These are phyloP conservation scores for Haplosporangium sp. DNA, from an alignment of 371 early-diverging fungal genomes.

Conservation along the genomic window DNA sequence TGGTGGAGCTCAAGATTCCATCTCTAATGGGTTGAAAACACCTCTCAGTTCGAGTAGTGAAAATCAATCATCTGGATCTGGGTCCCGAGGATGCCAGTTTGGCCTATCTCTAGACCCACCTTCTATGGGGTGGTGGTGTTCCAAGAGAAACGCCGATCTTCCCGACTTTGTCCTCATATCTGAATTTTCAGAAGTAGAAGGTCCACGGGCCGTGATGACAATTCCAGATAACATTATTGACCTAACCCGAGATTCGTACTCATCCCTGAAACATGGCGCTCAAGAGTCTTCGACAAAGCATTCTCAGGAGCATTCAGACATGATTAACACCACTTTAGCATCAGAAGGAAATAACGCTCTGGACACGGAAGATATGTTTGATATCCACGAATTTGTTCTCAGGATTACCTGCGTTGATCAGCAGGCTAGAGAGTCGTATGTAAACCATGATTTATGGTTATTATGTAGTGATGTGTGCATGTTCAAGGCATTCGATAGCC, in stretches of 20 bases:
- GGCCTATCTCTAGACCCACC: slow-evolving; percentile 21
- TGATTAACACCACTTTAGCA: slow-evolving; percentile 22
- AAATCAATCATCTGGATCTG: not conserved
- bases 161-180: slow-evolving; percentile 70
- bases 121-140: slow-evolving; percentile 34
- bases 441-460: not conserved
- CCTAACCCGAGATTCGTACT: slow-evolving; percentile 55
- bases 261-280: slow-evolving; percentile 24
- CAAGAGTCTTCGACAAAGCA: slow-evolving; percentile 31
- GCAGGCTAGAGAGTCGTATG: slow-evolving; percentile 53
- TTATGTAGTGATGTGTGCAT: not conserved
- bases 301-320: slow-evolving; percentile 26
- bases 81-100: slow-evolving; percentile 5
- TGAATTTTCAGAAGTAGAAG: slow-evolving; percentile 72
- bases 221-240: slow-evolving; percentile 57
- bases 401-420: slow-evolving; percentile 68
- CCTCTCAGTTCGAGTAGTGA: slow-evolving; percentile 13
- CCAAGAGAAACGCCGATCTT: slow-evolving; percentile 32
- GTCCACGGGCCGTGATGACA: slow-evolving; percentile 65
- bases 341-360: slow-evolving; percentile 7
- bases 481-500: not conserved
- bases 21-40: slow-evolving; percentile 18
- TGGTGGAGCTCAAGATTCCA: slow-evolving; percentile 16
- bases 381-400: slow-evolving; percentile 68
- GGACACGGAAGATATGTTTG: slow-evolving; percentile 50